These are phyloP conservation scores for Wickerhamomyces silvicola DNA, from an alignment of 805 yeast genomes.

Conservation along the genomic window DNA sequence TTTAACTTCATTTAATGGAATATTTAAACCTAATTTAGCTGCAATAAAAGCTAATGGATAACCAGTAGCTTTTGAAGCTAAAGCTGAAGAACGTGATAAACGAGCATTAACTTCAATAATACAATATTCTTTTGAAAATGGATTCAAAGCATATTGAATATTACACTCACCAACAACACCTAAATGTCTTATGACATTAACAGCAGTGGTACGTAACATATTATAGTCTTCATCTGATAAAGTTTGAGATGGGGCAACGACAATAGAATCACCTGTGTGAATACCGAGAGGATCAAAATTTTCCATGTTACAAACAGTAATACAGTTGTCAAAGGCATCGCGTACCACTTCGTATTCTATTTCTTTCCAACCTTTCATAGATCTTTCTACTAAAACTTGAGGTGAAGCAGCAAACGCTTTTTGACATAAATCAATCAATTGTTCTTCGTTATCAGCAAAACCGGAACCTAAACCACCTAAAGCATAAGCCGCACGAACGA, in stretches of 20 bases:
- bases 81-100: conserved; percentile 95
- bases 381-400: conserved; percentile 89
- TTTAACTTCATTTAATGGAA: conserved; percentile 83
- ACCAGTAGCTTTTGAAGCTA: conserved; percentile 98
- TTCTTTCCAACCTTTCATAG: conserved; percentile 99
- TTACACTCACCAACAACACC: conserved; percentile 99
- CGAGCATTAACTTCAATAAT: conserved; percentile 98
- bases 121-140: conserved; percentile 90
- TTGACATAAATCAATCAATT: conserved; percentile 76
- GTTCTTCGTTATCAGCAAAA: conserved; percentile 82
- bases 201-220: conserved; percentile 97
- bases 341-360: conserved; percentile 98
- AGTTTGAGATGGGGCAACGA: conserved; percentile 98
- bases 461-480: conserved; percentile 98
- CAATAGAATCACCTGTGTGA: conserved; percentile 98
- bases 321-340: conserved; percentile 95
- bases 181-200: conserved; percentile 91
- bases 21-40: conserved; percentile 90
- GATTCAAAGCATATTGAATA: conserved; percentile 93
- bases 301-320: conserved; percentile 99
- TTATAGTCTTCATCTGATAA: conserved; percentile 94
- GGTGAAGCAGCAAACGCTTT: conserved; percentile 95
- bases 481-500: conserved; percentile 96
- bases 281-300: conserved; percentile 97
- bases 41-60: conserved; percentile 98